Evolutionary conservation across 164 flowering plant genomes (phyloP), one percentile per base, ranked within the genome.

Genomic region (Stephania japonica): DNA sequence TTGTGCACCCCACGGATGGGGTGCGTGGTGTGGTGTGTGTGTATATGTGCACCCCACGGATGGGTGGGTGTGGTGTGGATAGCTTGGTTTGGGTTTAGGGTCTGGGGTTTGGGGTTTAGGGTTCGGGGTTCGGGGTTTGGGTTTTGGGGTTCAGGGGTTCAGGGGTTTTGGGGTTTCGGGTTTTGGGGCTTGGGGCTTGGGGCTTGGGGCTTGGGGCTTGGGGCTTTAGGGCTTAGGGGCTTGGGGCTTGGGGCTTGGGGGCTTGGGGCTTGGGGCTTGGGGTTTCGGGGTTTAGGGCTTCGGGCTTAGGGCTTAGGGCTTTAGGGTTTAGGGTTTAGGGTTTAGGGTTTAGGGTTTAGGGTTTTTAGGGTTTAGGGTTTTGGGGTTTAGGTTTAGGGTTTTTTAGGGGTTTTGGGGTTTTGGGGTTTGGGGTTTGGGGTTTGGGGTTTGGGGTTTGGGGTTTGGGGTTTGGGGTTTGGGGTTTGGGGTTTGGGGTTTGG

Each of bases 191-290:
- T n/a, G n/a, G n/a, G n/a, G n/a, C n/a, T n/a, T n/a, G n/a, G n/a
- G n/a, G 72, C 61, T 75, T 75, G 63, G 77, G 77, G 77, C 70
- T 75, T 75, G 63, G 77, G 77, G 77, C 70, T 75, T 69, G 63
- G 77, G 77, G 77, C n/a, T 75, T 75, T 75, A 69, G 77, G 72
- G 77, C 61, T 75, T 75, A 69, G n/a, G 71, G 77, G 77, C 59
- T 75, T 75, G 43, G 72, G 77, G 72, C 68, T 74, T 74, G 27
- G 42, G 72, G 77, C 38, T 74, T 69, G 53, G 41, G 77, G 77
- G 42, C 65, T 69, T 69, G 62, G 77, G 72, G 77, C 70, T 75
- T 69, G 56, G 72, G 77, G 72, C 61, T 75, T 59, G 61, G 77
- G 72, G 77, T 69, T 68, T 68, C 67, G 76, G 76, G 76, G 67